Evolutionary conservation across 495 filamentous ascomycete species (phyloP), one percentile per base, ranked within the genome.

Genomic region (Xylaria grammica): DNA sequence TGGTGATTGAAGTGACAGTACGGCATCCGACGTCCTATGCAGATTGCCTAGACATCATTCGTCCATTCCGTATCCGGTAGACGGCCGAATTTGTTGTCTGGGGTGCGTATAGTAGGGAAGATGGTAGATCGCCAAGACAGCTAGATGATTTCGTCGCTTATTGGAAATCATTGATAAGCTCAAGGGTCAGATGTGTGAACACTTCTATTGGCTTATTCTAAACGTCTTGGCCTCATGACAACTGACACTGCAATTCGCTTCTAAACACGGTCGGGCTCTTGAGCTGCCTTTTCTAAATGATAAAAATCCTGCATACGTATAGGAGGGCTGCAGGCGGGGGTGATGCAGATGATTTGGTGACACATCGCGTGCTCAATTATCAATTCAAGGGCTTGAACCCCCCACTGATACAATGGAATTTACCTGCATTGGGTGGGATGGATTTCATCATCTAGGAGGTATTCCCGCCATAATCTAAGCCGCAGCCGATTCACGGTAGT

Each of bases 121-220:
- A 60, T 38, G 30, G 7, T 26, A 36, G 4, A 11, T 51, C n/a
- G 58, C 58, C 58, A 51, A 60, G 58, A 27, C 45, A 26, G 40
- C 15, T 19, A 2, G 36, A 36, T 19, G 44, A 38, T 49, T 40
- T 56, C 5, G 10, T n/a, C 30, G 26, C 27, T 30, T 48, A 32
- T 49, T 60, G 44, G 11, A 38, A 30, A 38, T 48, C 56, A 48
- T 60, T 60, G 45, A 60, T 60, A 60, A 60, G 58, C 58, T 29
- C 32, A 27, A 51, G 45, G 29, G 19, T 17, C 20, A 26, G 44
- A 20, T 24, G 11, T 11, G 7, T 26, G 29, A 38, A 40, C 32
- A 19, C 13, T 60, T 50, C 32, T 40, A 60, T 60, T 60, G 58
- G 58, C 56, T 59, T 42, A 1, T 24, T 24, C n/a, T 29, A 20